Evolutionary conservation across 805 yeast species (phyloP).

Genomic region (Alloascoidea hylecoeti): DNA sequence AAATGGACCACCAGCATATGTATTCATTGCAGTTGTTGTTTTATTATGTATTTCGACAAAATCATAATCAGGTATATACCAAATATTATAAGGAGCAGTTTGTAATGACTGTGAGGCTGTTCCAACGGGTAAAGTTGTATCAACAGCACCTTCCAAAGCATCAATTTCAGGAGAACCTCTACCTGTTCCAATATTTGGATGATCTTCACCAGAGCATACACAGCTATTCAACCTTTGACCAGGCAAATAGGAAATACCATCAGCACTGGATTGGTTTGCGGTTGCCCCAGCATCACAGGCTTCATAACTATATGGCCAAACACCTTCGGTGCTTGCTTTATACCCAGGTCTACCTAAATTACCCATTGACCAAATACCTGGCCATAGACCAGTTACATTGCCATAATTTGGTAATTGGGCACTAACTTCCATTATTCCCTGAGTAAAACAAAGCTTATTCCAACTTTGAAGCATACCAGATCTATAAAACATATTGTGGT

Average conservation of each 20-base stretch:
- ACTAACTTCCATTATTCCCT: conserved; percentile 66
- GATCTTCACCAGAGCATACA: conserved; percentile 72
- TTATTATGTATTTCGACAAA: conserved; percentile 60
- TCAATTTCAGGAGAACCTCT: conserved; percentile 97
- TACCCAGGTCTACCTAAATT: conserved; percentile 89
- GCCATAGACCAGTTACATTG: conserved; percentile 78
- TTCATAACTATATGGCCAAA: conserved; percentile 89
- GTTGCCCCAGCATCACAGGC: conserved; percentile 91
- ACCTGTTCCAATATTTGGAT: conserved; percentile 79
- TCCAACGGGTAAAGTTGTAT: conserved; percentile 33
- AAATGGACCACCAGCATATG: conserved; percentile 84
- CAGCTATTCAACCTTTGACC: conserved; percentile 74
- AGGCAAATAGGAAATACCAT: conserved; percentile 76
- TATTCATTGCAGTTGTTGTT: conserved; percentile 66
- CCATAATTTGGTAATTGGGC: conserved; percentile 75
- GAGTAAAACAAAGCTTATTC: conserved; percentile 84
- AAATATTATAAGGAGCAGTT: conserved; percentile 86
- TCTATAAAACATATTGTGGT: conserved; percentile 69
- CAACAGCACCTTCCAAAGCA: conserved; percentile 74
- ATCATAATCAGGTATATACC: conserved; percentile 87
- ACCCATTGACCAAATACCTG: conserved; percentile 93
- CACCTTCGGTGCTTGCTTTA: conserved; percentile 76
- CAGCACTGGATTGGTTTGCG: conserved; percentile 81
- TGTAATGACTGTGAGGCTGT: conserved; percentile 88
- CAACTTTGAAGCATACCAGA: conserved; percentile 89